phyloP scores from a whole-genome alignment of 179 eudicot species.

The Drosera spatulata region DNA sequence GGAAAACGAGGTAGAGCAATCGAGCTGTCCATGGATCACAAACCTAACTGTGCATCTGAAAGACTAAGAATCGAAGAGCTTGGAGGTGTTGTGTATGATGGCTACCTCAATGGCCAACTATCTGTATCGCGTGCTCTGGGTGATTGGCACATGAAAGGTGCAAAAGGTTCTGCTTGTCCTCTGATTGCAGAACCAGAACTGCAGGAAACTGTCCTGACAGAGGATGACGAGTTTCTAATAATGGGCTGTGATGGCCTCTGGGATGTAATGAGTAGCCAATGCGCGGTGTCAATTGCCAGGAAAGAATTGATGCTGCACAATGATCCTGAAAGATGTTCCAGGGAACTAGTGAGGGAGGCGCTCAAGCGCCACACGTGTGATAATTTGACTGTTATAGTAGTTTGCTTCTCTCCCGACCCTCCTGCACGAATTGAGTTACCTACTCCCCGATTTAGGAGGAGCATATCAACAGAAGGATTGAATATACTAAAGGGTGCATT shows the following conservation, averaged over 20 bases:
- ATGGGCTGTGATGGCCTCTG: constrained; percentile 80
- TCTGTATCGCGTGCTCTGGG: constrained; percentile 87
- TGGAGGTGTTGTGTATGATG: constrained; percentile 56
- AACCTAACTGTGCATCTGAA: constrained; percentile 60
- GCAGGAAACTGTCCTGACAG: constrained; percentile 46
- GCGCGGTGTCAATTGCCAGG: constrained; percentile 71
- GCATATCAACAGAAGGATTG: constrained; percentile 34
- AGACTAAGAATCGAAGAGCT: constrained; percentile 58
- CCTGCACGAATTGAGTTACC: constrained; percentile 59
- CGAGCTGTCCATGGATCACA: constrained; percentile 80
- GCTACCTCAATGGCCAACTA: constrained; percentile 70
- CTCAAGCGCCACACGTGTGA: constrained; percentile 69
- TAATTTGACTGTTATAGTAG: constrained; percentile 59
- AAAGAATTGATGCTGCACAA: constrained; percentile 73
- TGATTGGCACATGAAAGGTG: constrained; percentile 93
- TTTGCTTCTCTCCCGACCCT: constrained; percentile 75
- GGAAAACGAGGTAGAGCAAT: constrained; percentile 74
- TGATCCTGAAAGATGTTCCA: constrained; percentile 74
- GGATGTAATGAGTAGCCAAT: constrained; percentile 93
- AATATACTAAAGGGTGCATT: constrained; percentile 28
- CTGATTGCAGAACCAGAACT: constrained; percentile 78
- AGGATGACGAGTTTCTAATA: constrained; percentile 67
- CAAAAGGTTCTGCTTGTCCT: constrained; percentile 60
- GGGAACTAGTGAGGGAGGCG: constrained; percentile 78
- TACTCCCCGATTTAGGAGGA: constrained; percentile 20